Base-by-base conservation (phyloP, 2,329 filamentous ascomycete species). In the Rhinocladiella similis region DNA sequence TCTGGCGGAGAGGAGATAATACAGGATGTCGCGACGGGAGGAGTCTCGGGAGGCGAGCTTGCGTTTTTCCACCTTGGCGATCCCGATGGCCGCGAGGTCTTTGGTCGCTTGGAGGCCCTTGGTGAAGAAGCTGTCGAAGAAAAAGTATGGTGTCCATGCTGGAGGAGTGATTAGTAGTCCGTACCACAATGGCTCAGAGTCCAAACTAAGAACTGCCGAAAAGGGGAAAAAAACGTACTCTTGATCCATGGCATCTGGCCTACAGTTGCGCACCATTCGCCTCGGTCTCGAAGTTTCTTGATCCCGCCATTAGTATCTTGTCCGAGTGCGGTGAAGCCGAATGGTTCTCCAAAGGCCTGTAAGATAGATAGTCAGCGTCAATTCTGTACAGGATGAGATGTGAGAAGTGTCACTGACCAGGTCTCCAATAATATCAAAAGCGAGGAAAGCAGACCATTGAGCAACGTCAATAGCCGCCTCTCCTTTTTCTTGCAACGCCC, bases 1-100 rank as follows among this genome's bases (percentile, higher is more conserved):
- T 35, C 70, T 68, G 52, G 70, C 65, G 3, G 63, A 57, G 7
- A 76, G 62, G 0, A 77, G 70, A 18, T 74, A 68, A 19, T 69
- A 67, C 68, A 75, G 73, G 33, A 79, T 69, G 59, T 79, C 75
- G 9, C 64, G 66, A 9, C 69, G 58, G n/a, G 61, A 58, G 6
- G 65, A 18, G 63, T 36, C 67, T 49, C 1, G 20, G 51, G 22
- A 20, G 27, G 41, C 43, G 16, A 62, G 65, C 19, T 43, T 68
- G 22, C 70, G 63, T 43, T 68, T 67, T 25, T 66, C 57, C 5
- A 72, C 69, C 4, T 68, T 69, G 3, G 66, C 66, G 10, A 64
- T 47, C 5, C 65, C 67, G 29, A 68, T 68, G 9, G 63, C 62
- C 18, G 65, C 63, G 7, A 61, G 51, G 19, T 43, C 53, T 36